Evolutionary conservation across 805 yeast genomes (phyloP).

Genomic region (Metschnikowia continentalis): DNA sequence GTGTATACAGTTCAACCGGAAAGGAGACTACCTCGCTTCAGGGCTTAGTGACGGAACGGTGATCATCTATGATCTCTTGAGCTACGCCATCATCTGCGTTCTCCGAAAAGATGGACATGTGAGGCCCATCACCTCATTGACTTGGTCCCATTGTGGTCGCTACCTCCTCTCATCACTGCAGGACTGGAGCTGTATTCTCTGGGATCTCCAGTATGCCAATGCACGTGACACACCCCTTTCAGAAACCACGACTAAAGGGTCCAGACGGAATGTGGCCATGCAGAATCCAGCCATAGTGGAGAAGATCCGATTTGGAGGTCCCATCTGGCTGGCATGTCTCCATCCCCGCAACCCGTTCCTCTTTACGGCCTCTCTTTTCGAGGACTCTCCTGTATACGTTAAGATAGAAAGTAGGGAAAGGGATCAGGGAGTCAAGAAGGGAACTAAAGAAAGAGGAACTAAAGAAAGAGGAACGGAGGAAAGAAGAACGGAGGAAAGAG

Average conservation of each 20-base stretch:
- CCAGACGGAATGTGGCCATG: constrained; percentile 5
- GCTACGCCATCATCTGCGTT: constrained; percentile 50
- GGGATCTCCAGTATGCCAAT: constrained; percentile 58
- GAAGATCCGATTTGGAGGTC: constrained; percentile 55
- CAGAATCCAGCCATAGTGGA: constrained; percentile 32
- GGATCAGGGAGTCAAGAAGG: background rate
- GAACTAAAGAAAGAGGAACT: background rate
- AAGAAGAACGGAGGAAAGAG: too few relatives aligned
- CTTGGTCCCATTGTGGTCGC: constrained; percentile 74
- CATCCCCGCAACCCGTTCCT: constrained; percentile 45
- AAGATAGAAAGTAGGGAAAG: constrained; percentile 1
- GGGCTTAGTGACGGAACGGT: constrained; percentile 17
- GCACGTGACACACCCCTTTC: background rate
- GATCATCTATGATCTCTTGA: constrained; percentile 41
- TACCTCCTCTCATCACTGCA: constrained; percentile 66
- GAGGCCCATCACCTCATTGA: constrained; percentile 64
- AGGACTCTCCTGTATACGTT: constrained; percentile 55
- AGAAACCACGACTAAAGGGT: too few relatives aligned
- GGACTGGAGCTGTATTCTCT: constrained; percentile 77
- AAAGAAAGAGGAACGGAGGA: background rate
- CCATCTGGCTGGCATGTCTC: constrained; percentile 66
- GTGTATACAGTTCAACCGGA: constrained; percentile 60
- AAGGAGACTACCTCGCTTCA: constrained; percentile 62
- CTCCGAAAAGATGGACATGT: constrained; percentile 56
- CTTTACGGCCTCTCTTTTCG: constrained; percentile 64